Evolutionary conservation across 306 rosid species (phyloP).

Genomic region (Corylus avellana): DNA sequence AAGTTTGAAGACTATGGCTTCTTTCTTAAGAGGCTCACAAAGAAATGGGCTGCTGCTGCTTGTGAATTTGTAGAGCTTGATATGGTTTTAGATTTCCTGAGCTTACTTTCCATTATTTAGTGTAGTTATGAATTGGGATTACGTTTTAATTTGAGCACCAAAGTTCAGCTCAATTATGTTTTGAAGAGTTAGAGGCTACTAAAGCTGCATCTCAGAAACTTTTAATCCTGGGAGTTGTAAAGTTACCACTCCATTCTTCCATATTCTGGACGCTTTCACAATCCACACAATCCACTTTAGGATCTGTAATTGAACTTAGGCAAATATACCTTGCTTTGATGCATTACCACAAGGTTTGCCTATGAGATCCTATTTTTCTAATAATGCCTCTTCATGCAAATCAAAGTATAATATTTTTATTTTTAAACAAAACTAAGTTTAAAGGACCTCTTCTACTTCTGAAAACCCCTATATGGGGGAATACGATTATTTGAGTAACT

Average conservation of each 20-base stretch:
- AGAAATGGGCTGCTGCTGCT: neutral
- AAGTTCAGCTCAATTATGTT: neutral
- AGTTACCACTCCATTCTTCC: neutral
- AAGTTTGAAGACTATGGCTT: neutral
- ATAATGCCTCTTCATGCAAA: neutral
- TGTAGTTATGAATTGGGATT: neutral
- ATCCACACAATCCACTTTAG: neutral
- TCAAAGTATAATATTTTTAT: neutral
- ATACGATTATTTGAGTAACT: neutral
- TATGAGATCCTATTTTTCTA: neutral
- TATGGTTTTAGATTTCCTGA: neutral
- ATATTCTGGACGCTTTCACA: neutral
- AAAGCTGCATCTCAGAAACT: neutral
- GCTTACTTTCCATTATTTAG: neutral
- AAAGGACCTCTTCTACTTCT: neutral
- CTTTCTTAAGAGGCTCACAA: neutral
- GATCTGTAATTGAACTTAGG: neutral
- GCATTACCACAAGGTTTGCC: neutral
- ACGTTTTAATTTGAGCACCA: neutral
- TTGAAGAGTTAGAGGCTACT: neutral
- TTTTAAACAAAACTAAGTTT: neutral
- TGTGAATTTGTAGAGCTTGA: neutral
- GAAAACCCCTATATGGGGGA: neutral
- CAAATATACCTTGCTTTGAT: neutral
- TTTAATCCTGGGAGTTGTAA: neutral